These are phyloP conservation scores for Brassica incana DNA, from an alignment of 345 rosid species.

Conservation along the genomic window DNA sequence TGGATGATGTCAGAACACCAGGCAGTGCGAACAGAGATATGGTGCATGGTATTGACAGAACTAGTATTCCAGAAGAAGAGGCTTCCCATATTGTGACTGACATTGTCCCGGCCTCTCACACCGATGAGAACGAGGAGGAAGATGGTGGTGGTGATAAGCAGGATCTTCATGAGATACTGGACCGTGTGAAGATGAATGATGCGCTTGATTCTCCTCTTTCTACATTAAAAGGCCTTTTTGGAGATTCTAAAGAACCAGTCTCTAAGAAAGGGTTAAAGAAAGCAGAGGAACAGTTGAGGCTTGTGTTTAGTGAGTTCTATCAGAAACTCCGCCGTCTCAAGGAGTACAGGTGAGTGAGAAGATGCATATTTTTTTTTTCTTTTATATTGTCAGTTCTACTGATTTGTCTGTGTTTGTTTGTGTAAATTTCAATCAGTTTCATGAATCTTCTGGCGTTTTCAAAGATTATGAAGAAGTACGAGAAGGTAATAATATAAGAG, in stretches of 20 bases:
- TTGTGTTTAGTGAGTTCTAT: conserved; percentile 59
- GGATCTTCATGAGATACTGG: conserved; percentile 54
- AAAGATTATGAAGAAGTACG: conserved; percentile 70
- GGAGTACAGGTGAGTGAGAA: conserved; percentile 49
- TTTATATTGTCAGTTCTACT: background rate
- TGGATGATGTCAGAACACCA: background rate
- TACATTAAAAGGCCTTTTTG: conserved; percentile 58
- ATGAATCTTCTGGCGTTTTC: conserved; percentile 77
- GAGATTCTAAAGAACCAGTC: conserved; percentile 57
- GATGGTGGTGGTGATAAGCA: conserved; percentile 27
- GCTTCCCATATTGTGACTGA: conserved; percentile 25
- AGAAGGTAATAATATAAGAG: conserved; percentile 48
- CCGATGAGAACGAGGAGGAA: conserved; percentile 18
- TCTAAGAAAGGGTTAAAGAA: conserved; percentile 52
- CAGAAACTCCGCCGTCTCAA: conserved; percentile 68
- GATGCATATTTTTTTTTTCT: background rate
- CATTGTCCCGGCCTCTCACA: conserved; percentile 24
- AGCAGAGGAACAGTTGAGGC: conserved; percentile 56
- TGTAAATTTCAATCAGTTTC: conserved; percentile 49
- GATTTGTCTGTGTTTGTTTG: conserved; percentile 5
- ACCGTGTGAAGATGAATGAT: conserved; percentile 61
- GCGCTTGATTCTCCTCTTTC: conserved; percentile 58
- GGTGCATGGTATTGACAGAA: conserved; percentile 23
- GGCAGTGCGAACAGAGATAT: conserved; percentile 34
- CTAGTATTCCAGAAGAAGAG: conserved; percentile 37